phyloP scores from a whole-genome alignment of 371 early-diverging fungal genomes.

The Mucor piriformis region DNA sequence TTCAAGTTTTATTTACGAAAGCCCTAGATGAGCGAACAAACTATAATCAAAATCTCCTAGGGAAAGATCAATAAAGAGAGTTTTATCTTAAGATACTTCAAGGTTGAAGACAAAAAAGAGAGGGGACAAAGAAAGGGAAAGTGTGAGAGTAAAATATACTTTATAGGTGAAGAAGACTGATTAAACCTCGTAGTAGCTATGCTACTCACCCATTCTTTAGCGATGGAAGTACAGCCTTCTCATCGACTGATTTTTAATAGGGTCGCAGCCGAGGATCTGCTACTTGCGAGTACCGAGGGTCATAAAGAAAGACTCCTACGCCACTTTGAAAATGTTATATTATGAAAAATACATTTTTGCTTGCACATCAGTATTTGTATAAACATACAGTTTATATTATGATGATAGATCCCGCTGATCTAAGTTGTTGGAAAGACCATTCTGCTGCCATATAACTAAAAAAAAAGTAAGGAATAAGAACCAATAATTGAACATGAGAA shows the following conservation, averaged over 20 bases:
- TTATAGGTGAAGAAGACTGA: constrained; percentile 8
- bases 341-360: constrained; percentile 1
- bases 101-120: too few relatives aligned
- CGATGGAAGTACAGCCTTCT: constrained; percentile 9
- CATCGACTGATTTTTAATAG: constrained; percentile 13
- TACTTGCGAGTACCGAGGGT: constrained; percentile 10
- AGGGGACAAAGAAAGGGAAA: constrained; percentile 13
- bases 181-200: constrained; percentile 13
- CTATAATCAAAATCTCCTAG: not conserved
- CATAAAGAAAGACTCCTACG: constrained; percentile 15
- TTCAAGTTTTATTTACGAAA: not conserved
- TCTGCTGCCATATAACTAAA: too few relatives aligned
- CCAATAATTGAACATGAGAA: too few relatives aligned
- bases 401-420: too few relatives aligned
- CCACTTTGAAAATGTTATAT: constrained; percentile 1
- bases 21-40: not conserved
- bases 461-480: too few relatives aligned
- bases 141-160: constrained; percentile 10
- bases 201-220: constrained; percentile 17
- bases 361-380: too few relatives aligned
- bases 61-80: not conserved
- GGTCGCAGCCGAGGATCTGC: constrained; percentile 14
- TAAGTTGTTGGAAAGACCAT: too few relatives aligned
- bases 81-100: too few relatives aligned
- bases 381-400: too few relatives aligned